A percentile compares a stretch with the other conserved stretches of the same genome.
phyloP scores from a whole-genome alignment of 371 early-diverging fungal genomes.

The Vittaforma corneae region DNA sequence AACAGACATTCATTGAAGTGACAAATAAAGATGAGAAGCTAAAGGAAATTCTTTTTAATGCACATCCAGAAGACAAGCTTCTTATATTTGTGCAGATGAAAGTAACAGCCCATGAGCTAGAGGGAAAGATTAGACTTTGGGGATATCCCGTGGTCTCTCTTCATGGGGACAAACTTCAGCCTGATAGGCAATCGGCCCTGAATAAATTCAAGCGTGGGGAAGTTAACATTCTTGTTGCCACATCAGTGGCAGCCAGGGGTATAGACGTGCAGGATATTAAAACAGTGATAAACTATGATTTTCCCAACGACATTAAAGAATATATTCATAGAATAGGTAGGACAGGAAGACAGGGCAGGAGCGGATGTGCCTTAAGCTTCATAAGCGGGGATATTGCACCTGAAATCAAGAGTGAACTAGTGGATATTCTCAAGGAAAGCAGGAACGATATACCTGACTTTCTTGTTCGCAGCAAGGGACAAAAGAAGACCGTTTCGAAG shows the following conservation, averaged over 20 bases:
- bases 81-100: constrained; percentile 87
- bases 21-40: constrained; percentile 75
- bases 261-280: constrained; percentile 95
- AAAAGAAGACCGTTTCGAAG: too few species aligned
- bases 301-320: constrained; percentile 78
- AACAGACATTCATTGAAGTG: constrained; percentile 73
- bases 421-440: constrained; percentile 76
- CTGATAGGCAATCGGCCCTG: constrained; percentile 65
- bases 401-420: constrained; percentile 75
- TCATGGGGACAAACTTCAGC: constrained; percentile 56
- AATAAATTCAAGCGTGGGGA: constrained; percentile 81
- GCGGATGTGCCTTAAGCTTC: constrained; percentile 83
- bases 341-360: constrained; percentile 62
- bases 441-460: constrained; percentile 79
- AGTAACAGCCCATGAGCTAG: constrained; percentile 68
- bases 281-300: constrained; percentile 95
- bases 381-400: constrained; percentile 61
- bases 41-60: constrained; percentile 73
- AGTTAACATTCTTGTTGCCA: constrained; percentile 87
- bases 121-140: constrained; percentile 67
- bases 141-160: constrained; percentile 64
- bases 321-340: constrained; percentile 86
- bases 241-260: constrained; percentile 92
- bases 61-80: constrained; percentile 66
- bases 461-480: too few species aligned